Percentiles rank a stretch among this genome's conserved stretches.
These are phyloP conservation scores for Bertia moriformis DNA, from an alignment of 2,329 filamentous ascomycete genomes.

Conservation along the genomic window DNA sequence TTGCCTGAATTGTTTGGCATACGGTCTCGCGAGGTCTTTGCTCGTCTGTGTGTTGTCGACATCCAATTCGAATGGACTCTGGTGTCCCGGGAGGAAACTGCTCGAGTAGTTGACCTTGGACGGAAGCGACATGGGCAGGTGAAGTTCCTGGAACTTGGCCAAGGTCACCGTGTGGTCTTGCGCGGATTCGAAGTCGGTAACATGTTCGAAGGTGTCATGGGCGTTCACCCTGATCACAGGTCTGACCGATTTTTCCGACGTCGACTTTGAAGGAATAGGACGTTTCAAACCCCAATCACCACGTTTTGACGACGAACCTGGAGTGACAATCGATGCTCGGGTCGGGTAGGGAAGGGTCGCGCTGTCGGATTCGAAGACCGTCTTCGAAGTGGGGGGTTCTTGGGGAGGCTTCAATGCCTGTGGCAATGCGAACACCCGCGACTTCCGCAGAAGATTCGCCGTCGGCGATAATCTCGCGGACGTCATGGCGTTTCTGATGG, in stretches of 20 bases:
- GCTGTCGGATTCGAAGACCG: conserved; percentile 32
- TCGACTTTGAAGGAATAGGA: conserved; percentile 38
- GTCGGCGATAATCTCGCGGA: conserved; percentile 36
- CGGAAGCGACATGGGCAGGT: conserved; percentile 32
- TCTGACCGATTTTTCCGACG: conserved; percentile 30
- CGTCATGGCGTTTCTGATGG: conserved; percentile 16
- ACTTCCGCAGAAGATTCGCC: conserved; percentile 44
- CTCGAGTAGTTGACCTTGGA: conserved; percentile 13
- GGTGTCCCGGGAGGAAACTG: conserved; percentile 12
- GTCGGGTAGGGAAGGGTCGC: conserved; percentile 47
- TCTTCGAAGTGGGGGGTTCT: conserved; percentile 19
- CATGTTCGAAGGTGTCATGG: conserved; percentile 46
- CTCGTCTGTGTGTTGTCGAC: conserved; percentile 27
- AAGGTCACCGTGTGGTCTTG: conserved; percentile 44
- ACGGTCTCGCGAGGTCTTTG: conserved; percentile 11
- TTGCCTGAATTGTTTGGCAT: conserved; percentile 34
- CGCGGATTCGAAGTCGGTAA: conserved; percentile 50
- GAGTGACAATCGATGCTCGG: conserved; percentile 45
- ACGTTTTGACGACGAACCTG: conserved; percentile 34
- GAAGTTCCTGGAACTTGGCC: conserved; percentile 45
- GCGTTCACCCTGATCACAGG: conserved; percentile 40
- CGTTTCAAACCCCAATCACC: conserved; percentile 55
- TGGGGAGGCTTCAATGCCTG: conserved; percentile 35
- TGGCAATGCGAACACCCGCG: conserved; percentile 49
- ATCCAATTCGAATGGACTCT: conserved; percentile 22